A percentile compares a stretch with the other conserved stretches of the same genome.
These are phyloP conservation scores for Anisogramma anomala DNA, from an alignment of 2,329 filamentous ascomycete genomes.

Conservation along the genomic window DNA sequence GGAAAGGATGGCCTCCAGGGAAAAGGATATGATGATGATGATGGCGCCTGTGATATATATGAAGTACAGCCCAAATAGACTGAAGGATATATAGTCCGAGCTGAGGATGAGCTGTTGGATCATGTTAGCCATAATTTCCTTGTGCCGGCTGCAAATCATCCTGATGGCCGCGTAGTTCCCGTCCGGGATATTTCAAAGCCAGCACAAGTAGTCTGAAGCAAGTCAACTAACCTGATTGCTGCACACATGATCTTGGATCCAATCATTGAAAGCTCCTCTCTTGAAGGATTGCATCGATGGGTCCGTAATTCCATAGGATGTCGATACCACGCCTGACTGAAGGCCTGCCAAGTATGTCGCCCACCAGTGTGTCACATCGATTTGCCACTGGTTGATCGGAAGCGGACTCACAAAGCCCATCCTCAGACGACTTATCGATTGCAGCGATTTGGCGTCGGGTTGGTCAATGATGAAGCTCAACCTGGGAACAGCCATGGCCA, in stretches of 20 bases:
- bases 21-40: slow-evolving; percentile 14
- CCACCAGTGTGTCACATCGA: slow-evolving; percentile 13
- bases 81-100: slow-evolving; percentile 18
- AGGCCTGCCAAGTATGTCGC: background rate
- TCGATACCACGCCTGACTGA: slow-evolving; percentile 7
- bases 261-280: background rate
- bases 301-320: slow-evolving; percentile 6
- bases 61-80: slow-evolving; percentile 19
- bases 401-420: background rate
- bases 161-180: too few relatives aligned
- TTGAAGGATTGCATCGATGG: background rate
- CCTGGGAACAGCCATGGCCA: too few relatives aligned
- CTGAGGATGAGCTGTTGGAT: slow-evolving; percentile 10
- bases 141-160: too few relatives aligned
- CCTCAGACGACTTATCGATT: background rate
- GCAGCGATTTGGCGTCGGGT: background rate
- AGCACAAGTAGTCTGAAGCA: too few relatives aligned
- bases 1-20: slow-evolving; percentile 9
- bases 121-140: too few relatives aligned
- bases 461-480: too few relatives aligned
- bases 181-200: too few relatives aligned
- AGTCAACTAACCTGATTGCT: slow-evolving; percentile 6
- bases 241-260: slow-evolving; percentile 1
- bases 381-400: slow-evolving; percentile 14
- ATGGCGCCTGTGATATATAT: slow-evolving; percentile 15